A percentile compares a stretch with the other conserved stretches of the same genome.
phyloP scores from a whole-genome alignment of 331 rosid genomes.

The Rhamnella rubrinervis region DNA sequence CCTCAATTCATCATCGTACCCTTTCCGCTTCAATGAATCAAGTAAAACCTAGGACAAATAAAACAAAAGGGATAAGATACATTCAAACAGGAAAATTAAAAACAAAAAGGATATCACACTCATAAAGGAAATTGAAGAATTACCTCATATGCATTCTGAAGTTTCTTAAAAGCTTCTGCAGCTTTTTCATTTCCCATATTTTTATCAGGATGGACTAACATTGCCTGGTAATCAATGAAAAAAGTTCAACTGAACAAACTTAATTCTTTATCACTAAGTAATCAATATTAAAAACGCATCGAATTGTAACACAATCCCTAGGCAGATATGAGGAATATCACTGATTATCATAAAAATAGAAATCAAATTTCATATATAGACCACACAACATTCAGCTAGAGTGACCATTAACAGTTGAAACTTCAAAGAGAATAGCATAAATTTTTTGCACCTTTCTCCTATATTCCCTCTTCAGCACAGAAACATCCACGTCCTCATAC shows the following conservation, averaged over 20 bases:
- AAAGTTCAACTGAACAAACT: constrained; percentile 11
- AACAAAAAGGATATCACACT: neutral
- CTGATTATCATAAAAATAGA: neutral
- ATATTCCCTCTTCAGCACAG: constrained; percentile 85
- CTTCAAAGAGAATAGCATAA: constrained; percentile 24
- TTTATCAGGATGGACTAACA: constrained; percentile 99
- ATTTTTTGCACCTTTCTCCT: constrained; percentile 68
- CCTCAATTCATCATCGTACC: constrained; percentile 91
- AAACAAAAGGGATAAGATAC: constrained; percentile 16
- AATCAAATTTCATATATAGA: neutral
- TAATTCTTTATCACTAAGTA: constrained; percentile 15
- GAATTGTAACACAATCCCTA: neutral
- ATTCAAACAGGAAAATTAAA: constrained; percentile 23
- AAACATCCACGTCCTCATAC: constrained; percentile 67
- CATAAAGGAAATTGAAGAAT: constrained; percentile 15
- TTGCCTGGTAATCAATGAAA: constrained; percentile 67
- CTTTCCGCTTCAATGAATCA: constrained; percentile 84
- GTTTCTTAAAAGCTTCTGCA: constrained; percentile 96
- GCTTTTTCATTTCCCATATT: constrained; percentile 99
- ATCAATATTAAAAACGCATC: constrained; percentile 17
- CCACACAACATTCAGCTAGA: constrained; percentile 7
- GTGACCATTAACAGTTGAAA: constrained; percentile 1
- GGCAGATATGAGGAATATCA: constrained; percentile 3
- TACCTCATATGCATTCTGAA: constrained; percentile 98
- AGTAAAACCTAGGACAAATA: constrained; percentile 62